Percentiles rank a stretch among this genome's conserved stretches.
Conservation (phyloP, 108 stramenopile genomes). For the Skeletonema grethae region DNA sequence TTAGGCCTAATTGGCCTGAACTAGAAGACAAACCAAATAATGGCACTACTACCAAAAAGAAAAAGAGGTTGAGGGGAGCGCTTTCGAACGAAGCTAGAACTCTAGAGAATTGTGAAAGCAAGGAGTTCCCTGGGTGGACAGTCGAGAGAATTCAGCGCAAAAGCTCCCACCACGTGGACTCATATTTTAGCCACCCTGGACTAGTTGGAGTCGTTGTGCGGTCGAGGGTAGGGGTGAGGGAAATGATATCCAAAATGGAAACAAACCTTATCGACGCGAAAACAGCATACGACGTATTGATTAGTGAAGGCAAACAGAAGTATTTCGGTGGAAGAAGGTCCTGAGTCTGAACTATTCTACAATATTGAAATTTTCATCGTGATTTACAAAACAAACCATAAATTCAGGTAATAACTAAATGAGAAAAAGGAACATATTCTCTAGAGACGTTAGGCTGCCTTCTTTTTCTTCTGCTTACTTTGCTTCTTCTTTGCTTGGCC, state of each 20-base stretch:
- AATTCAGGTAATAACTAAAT: neutral
- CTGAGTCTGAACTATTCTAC: neutral
- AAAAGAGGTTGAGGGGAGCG: neutral
- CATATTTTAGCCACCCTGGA: constrained; percentile 19
- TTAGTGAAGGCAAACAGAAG: neutral
- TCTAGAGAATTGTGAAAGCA: constrained; percentile 2
- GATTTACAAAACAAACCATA: constrained; percentile 5
- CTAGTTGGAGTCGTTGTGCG: constrained; percentile 14
- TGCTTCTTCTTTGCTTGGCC: constrained; percentile 62
- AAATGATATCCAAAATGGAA: constrained; percentile 12
- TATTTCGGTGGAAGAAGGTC: neutral
- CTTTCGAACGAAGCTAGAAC: neutral
- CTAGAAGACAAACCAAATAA: neutral
- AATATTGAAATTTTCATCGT: neutral
- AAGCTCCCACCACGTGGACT: constrained; percentile 9
- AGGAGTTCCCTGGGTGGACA: constrained; percentile 28
- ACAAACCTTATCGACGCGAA: neutral
- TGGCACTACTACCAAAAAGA: neutral
- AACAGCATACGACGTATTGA: neutral
- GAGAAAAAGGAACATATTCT: neutral
- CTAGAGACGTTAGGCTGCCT: constrained; percentile 1
- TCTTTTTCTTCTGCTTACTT: constrained; percentile 58
- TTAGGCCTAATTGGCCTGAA: constrained; percentile 1
- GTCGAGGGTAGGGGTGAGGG: constrained; percentile 19
- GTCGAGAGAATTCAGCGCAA: constrained; percentile 10